Evolutionary conservation across 1,284 basidiomycete species (phyloP).

Genomic region (Ceratobasidium sp.): DNA sequence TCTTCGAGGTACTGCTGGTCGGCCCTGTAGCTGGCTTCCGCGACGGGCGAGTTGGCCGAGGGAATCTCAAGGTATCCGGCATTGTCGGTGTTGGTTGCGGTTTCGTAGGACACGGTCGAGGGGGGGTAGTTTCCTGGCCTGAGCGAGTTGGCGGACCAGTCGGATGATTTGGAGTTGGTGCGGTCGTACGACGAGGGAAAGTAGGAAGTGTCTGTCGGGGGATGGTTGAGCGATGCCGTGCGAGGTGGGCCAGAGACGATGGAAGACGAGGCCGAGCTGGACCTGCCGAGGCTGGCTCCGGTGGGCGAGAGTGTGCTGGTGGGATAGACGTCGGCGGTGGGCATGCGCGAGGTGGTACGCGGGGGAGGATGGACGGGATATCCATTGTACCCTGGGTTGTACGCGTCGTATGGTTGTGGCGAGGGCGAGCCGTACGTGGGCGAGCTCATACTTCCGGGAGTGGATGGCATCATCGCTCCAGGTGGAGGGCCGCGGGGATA

Average conservation of each 20-base stretch:
- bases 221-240: background rate
- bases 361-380: conserved; percentile 11
- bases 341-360: conserved; percentile 27
- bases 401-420: conserved; percentile 13
- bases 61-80: conserved; percentile 18
- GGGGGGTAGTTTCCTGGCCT: background rate
- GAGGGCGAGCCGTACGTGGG: conserved; percentile 4
- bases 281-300: conserved; percentile 12
- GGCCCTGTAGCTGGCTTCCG: conserved; percentile 41
- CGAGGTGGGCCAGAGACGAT: background rate
- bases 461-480: conserved; percentile 30
- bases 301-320: conserved; percentile 1
- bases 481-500: conserved; percentile 21
- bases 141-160: conserved; percentile 31
- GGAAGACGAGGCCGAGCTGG: conserved; percentile 16
- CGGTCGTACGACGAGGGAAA: conserved; percentile 13
- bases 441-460: background rate
- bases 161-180: conserved; percentile 25
- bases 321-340: background rate
- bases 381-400: conserved; percentile 1
- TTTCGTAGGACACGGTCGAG: conserved; percentile 13
- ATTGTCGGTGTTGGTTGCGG: background rate
- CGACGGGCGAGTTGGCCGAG: conserved; percentile 35
- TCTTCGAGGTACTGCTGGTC: conserved; percentile 59
- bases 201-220: background rate